Evolutionary conservation across 2,329 filamentous ascomycete genomes (phyloP).

Genomic region (Acarospora socialis): DNA sequence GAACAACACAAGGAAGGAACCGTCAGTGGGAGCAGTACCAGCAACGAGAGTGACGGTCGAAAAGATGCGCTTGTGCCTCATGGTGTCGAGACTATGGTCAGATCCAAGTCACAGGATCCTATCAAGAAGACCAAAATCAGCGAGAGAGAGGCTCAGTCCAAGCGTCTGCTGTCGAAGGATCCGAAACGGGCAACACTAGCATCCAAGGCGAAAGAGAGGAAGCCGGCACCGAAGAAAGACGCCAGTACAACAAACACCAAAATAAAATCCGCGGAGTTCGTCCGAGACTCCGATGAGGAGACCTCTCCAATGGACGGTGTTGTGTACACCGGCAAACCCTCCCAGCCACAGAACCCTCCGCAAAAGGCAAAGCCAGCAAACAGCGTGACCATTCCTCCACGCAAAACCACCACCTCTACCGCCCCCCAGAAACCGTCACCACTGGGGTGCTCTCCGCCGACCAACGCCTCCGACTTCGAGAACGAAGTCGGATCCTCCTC

Average conservation of each 20-base stretch:
- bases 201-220: slow-evolving; percentile 30
- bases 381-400: slow-evolving; percentile 23
- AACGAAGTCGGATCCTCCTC: slow-evolving; percentile 26
- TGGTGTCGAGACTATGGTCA: slow-evolving; percentile 15
- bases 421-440: slow-evolving; percentile 48
- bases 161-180: slow-evolving; percentile 29
- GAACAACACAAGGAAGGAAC: slow-evolving; percentile 23
- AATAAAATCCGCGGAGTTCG: slow-evolving; percentile 40
- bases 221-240: slow-evolving; percentile 27
- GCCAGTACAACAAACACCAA: slow-evolving; percentile 24
- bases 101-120: slow-evolving; percentile 17
- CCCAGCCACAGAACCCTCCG: slow-evolving; percentile 13
- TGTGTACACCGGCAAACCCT: slow-evolving; percentile 17
- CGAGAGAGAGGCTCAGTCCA: slow-evolving; percentile 29
- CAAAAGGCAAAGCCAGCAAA: slow-evolving; percentile 24
- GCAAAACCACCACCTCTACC: slow-evolving; percentile 33
- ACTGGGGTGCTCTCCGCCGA: slow-evolving; percentile 45
- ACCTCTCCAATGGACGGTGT: slow-evolving; percentile 18
- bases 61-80: slow-evolving; percentile 19
- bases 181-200: slow-evolving; percentile 30
- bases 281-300: slow-evolving; percentile 38
- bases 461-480: slow-evolving; percentile 45
- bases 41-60: slow-evolving; percentile 25
- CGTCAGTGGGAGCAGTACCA: slow-evolving; percentile 22
- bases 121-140: slow-evolving; percentile 25